A percentile compares a stretch with the other conserved stretches of the same genome.
Conservation (phyloP, 371 early-diverging fungal genomes). For the Apophysomyces elegans region DNA sequence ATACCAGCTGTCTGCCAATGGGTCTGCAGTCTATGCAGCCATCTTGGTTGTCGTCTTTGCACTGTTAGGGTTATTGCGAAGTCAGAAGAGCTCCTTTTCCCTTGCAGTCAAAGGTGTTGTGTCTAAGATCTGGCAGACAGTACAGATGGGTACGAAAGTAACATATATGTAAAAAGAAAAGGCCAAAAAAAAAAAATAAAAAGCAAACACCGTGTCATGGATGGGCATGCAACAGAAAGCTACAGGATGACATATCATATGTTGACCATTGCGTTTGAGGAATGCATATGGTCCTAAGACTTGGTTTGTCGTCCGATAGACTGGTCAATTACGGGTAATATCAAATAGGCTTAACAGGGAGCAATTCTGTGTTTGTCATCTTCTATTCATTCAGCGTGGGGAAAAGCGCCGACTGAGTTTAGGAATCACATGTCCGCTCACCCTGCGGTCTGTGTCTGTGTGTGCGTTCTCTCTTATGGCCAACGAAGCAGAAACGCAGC, state of each 20-base stretch:
- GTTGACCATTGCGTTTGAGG: too few species aligned
- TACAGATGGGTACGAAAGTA: conserved; percentile 52
- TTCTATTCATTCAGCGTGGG: background rate
- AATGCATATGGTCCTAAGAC: too few species aligned
- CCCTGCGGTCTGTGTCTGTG: background rate
- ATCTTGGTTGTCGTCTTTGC: conserved; percentile 35
- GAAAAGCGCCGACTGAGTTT: background rate
- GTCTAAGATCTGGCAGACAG: conserved; percentile 44
- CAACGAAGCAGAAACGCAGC: conserved; percentile 3
- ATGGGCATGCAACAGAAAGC: too few species aligned
- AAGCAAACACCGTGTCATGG: too few species aligned
- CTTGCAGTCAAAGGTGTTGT: conserved; percentile 26
- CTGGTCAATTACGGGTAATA: too few species aligned
- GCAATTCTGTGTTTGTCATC: background rate
- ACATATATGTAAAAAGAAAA: conserved; percentile 40
- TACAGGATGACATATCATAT: too few species aligned
- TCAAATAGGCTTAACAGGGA: background rate
- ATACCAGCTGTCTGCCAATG: conserved; percentile 22
- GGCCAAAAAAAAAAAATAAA: background rate
- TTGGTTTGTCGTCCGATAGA: too few species aligned
- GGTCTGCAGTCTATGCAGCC: conserved; percentile 24
- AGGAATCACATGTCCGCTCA: conserved; percentile 3
- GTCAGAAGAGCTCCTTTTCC: conserved; percentile 29
- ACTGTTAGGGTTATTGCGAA: conserved; percentile 32
- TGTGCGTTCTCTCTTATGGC: background rate